Evolutionary conservation across 75 land plant species (phyloP).

Genomic region (Pseudotsuga menziesii): DNA sequence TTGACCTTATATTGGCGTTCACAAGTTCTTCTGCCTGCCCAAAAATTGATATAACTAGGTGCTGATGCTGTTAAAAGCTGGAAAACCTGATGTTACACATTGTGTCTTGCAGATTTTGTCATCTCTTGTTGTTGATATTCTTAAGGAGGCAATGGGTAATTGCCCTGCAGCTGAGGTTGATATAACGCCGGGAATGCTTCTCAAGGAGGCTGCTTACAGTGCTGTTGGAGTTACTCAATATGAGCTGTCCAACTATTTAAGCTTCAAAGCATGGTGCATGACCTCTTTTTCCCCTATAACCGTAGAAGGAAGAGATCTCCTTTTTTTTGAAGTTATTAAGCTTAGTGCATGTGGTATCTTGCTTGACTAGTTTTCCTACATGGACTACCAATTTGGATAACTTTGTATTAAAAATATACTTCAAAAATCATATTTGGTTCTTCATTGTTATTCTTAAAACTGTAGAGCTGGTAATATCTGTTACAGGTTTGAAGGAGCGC

Average conservation of each 20-base stretch:
- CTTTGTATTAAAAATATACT: neutral
- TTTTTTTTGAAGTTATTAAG: neutral
- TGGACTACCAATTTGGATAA: neutral
- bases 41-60: too few relatives aligned
- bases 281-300: slow-evolving; percentile 1
- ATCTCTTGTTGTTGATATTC: slow-evolving; percentile 83
- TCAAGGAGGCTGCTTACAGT: slow-evolving; percentile 96
- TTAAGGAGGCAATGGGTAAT: slow-evolving; percentile 77
- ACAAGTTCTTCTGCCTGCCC: too few relatives aligned
- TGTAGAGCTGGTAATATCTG: neutral
- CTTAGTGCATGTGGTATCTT: too few relatives aligned
- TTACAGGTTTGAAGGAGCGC: slow-evolving; percentile 78
- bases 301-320: neutral
- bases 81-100: too few relatives aligned
- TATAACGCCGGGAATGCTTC: slow-evolving; percentile 65
- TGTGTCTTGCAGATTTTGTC: slow-evolving; percentile 60
- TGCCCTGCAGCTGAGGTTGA: slow-evolving; percentile 69
- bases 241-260: slow-evolving; percentile 86
- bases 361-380: neutral
- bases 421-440: neutral
- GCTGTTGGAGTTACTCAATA: slow-evolving; percentile 96
- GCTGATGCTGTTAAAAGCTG: too few relatives aligned
- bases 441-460: neutral
- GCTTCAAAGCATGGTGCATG: slow-evolving; percentile 86
- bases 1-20: too few relatives aligned